Evolutionary conservation across 1,284 basidiomycete genomes (phyloP).

Genomic region (Ustanciosporium gigantosporum): DNA sequence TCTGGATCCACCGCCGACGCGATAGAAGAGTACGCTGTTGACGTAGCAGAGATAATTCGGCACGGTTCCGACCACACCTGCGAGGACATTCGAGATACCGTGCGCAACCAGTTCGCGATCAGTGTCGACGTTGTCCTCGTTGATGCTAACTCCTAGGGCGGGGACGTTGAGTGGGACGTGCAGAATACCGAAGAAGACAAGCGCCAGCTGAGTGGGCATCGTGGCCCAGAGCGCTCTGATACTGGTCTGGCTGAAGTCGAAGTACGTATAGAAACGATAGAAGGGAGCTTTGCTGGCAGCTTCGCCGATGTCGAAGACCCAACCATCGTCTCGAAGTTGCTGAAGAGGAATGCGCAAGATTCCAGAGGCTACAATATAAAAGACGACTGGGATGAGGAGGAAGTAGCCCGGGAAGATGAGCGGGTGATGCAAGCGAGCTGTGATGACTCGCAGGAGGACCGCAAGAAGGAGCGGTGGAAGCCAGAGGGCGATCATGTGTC

Average conservation of each 20-base stretch:
- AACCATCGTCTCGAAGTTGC: conserved; percentile 71
- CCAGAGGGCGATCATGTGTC: conserved; percentile 74
- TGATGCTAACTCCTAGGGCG: conserved; percentile 88
- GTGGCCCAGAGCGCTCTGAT: conserved; percentile 61
- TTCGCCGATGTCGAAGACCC: conserved; percentile 82
- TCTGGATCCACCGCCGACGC: conserved; percentile 84
- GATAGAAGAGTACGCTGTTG: conserved; percentile 70
- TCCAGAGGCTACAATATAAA: conserved; percentile 75
- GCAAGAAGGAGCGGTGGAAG: conserved; percentile 77
- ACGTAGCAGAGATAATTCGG: conserved; percentile 65
- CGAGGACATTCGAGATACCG: conserved; percentile 84
- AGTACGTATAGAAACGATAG: conserved; percentile 60
- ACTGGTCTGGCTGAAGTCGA: conserved; percentile 54
- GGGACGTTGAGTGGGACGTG: conserved; percentile 77
- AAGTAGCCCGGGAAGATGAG: conserved; percentile 90
- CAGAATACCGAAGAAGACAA: conserved; percentile 85
- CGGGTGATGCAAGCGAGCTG: conserved; percentile 79
- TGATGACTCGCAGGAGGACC: conserved; percentile 77
- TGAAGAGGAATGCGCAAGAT: conserved; percentile 71
- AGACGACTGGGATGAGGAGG: conserved; percentile 77
- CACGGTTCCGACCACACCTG: conserved; percentile 79
- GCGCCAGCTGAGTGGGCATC: conserved; percentile 63
- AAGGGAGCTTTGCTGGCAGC: conserved; percentile 51
- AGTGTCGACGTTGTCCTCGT: conserved; percentile 85
- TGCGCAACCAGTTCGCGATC: conserved; percentile 91